A percentile compares a stretch with the other conserved stretches of the same genome.
Conservation (phyloP, 1,284 basidiomycete species). For the Taiwanofungus camphoratus region DNA sequence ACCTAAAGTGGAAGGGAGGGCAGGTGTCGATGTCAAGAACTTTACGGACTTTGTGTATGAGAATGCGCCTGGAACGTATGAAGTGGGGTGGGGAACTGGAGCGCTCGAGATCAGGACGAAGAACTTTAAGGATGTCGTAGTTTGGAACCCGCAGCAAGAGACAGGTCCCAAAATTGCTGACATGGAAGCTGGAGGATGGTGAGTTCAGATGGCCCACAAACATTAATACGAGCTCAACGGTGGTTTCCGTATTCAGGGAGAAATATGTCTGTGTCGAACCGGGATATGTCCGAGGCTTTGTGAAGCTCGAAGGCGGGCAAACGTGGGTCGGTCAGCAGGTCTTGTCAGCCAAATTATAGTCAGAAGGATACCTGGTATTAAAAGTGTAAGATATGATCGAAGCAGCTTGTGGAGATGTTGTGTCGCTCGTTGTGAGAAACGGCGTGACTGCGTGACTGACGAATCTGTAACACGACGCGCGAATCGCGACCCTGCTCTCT, state of each 20-base stretch:
- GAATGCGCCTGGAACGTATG: conserved; percentile 49
- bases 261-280: conserved; percentile 84
- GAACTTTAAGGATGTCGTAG: conserved; percentile 71
- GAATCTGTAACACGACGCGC: no score
- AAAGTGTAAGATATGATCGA: background rate
- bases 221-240: background rate
- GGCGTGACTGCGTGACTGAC: no score
- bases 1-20: conserved; percentile 57
- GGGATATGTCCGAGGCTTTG: conserved; percentile 70
- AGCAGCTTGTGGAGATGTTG: conserved; percentile 52
- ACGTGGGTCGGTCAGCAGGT: conserved; percentile 75
- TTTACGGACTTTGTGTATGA: conserved; percentile 76
- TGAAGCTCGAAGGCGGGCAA: conserved; percentile 51
- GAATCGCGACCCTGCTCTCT: no score
- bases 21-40: conserved; percentile 53
- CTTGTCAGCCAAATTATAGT: conserved; percentile 32
- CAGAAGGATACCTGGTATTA: background rate
- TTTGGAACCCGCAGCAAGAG: conserved; percentile 82
- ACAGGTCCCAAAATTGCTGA: conserved; percentile 71
- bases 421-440: conserved; percentile 67
- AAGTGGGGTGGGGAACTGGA: conserved; percentile 54
- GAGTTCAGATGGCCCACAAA: conserved; percentile 24
- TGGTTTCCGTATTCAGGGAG: conserved; percentile 44
- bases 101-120: conserved; percentile 51
- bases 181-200: conserved; percentile 87